Evolutionary conservation across 257 asterid species (phyloP), one percentile per base, ranked within the genome.

Genomic region (Asclepias syriaca): DNA sequence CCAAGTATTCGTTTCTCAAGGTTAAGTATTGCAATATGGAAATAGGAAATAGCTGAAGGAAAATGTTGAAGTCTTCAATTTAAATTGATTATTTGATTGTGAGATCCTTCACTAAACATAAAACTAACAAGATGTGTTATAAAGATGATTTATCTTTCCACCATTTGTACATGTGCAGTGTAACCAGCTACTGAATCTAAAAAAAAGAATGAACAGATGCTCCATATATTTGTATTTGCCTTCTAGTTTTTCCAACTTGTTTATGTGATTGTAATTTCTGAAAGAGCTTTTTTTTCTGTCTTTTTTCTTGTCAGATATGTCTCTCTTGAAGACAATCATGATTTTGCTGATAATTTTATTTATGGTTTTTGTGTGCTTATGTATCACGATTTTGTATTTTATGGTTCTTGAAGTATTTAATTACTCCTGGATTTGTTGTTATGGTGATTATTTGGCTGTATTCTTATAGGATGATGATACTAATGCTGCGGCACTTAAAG

Each of bases 381-480:
- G 0, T 4, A 21, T 49, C 12, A 5, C 49, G 11, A n/a, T 57
- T 32, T 74, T 29, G 8, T 3, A n/a, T 46, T n/a, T 57, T 29
- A 8, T 55, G 19, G 18, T 40, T 22, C 19, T 53, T 45, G 46
- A 22, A 18, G 56, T 4, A 9, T 15, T 15, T 3, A 39, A 43
- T 66, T 34, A 45, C 10, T 66, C 22, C 40, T 50, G 48, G 53
- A 34, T 66, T 46, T 8, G 14, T 46, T 74, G 21, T 27, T 51
- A 22, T 65, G 75, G 64, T 70, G 8, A 24, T 75, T 51, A 58
- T 43, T 27, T 63, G 18, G 55, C 49, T 57, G 60, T 43, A 49
- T 71, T 68, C 21, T 54, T 22, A 32, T 69, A 95, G 99, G 97
- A 92, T 22, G 99, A 93, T 68, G 89, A 74, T 68, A 87, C 80